Evolutionary conservation across 805 yeast species (phyloP).

Genomic region (Candida railenensis): DNA sequence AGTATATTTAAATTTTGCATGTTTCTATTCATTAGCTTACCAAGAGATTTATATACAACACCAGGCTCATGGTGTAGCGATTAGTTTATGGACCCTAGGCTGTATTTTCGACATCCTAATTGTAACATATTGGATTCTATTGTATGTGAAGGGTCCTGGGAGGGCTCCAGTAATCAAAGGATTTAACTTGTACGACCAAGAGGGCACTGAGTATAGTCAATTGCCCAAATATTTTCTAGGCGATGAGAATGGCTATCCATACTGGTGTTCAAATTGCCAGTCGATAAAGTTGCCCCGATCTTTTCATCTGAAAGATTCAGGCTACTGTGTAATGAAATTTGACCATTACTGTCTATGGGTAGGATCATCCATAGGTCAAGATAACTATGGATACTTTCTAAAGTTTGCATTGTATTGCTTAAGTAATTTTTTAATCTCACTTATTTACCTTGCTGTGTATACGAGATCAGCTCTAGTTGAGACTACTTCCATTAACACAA

Average conservation of each 20-base stretch:
- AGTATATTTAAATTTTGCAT: constrained; percentile 45
- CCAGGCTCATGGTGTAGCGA: constrained; percentile 31
- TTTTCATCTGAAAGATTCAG: constrained; percentile 62
- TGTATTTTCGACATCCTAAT: constrained; percentile 19
- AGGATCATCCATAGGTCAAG: constrained; percentile 67
- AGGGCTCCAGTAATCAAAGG: constrained; percentile 34
- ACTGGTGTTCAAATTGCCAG: constrained; percentile 69
- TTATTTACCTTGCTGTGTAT: constrained; percentile 24
- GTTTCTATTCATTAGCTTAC: constrained; percentile 46
- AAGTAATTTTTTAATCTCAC: constrained; percentile 28
- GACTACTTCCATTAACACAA: constrained; percentile 37
- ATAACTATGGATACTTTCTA: constrained; percentile 60
- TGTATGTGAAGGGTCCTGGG: constrained; percentile 62
- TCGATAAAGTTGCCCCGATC: constrained; percentile 65
- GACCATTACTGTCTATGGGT: constrained; percentile 87
- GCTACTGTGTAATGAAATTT: constrained; percentile 65
- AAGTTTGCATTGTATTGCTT: constrained; percentile 45
- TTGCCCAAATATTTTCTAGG: constrained; percentile 66
- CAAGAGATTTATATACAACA: constrained; percentile 24
- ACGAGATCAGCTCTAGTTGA: constrained; percentile 17
- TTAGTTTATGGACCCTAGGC: constrained; percentile 33
- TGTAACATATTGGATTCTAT: constrained; percentile 42
- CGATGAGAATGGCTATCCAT: constrained; percentile 71
- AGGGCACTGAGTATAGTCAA: constrained; percentile 17
- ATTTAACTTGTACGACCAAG: constrained; percentile 23